phyloP scores from a whole-genome alignment of 78 protist genomes.

The Monosiga brevicollis region DNA sequence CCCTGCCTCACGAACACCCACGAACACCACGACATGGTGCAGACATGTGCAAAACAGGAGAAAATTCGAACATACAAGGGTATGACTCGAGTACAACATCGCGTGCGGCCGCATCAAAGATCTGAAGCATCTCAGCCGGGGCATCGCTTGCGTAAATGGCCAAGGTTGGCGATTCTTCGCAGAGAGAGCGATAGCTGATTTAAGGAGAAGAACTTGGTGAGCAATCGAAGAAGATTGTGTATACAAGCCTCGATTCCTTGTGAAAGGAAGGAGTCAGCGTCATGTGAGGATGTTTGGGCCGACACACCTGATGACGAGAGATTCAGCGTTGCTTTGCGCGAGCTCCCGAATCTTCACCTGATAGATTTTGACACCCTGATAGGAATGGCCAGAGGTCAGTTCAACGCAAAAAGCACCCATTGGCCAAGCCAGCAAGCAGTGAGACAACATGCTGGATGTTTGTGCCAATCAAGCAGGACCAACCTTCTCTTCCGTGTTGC shows the following conservation, averaged over 20 bases:
- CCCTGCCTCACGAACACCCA: too few relatives aligned
- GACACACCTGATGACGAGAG: neutral
- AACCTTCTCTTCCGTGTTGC: neutral
- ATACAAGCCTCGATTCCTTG: too few relatives aligned
- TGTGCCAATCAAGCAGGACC: neutral
- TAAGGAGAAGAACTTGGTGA: too few relatives aligned
- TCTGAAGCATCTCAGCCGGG: constrained; percentile 73
- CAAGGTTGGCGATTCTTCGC: constrained; percentile 13
- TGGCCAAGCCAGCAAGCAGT: neutral
- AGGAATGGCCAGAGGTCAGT: neutral
- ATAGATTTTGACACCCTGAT: neutral
- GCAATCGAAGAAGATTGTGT: too few relatives aligned
- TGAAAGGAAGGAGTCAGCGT: constrained; percentile 4
- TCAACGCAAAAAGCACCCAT: neutral
- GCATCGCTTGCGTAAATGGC: constrained; percentile 77
- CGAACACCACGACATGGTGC: neutral
- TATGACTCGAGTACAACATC: constrained; percentile 12
- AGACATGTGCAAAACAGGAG: constrained; percentile 16
- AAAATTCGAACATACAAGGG: too few relatives aligned
- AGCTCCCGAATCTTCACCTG: neutral
- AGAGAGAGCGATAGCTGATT: constrained; percentile 48
- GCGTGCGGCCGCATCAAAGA: constrained; percentile 70
- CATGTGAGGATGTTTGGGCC: neutral
- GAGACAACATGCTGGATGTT: neutral
- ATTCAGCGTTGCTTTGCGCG: neutral